phyloP scores from a whole-genome alignment of 2,329 filamentous ascomycete species.

The Mycocentrospora acerina region DNA sequence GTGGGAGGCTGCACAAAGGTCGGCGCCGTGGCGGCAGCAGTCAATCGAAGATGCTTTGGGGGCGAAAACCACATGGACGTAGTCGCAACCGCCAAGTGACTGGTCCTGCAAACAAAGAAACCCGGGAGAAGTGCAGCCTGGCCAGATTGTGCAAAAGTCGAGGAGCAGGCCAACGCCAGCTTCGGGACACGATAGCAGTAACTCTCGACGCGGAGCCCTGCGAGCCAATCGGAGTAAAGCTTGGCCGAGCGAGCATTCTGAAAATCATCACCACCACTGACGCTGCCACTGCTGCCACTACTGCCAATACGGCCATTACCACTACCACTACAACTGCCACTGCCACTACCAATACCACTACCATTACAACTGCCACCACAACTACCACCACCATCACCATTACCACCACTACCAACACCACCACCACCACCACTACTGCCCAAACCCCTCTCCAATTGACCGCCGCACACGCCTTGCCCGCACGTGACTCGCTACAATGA shows the following conservation, averaged over 20 bases:
- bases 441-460: conserved; percentile 9
- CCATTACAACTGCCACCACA: conserved; percentile 11
- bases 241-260: conserved; percentile 17
- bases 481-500: conserved; percentile 24
- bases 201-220: conserved; percentile 7
- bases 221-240: conserved; percentile 31
- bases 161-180: conserved; percentile 13
- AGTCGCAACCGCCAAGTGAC: conserved; percentile 2
- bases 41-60: conserved; percentile 3
- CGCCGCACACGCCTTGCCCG: conserved; percentile 7
- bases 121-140: conserved; percentile 3
- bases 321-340: conserved; percentile 10
- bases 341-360: neutral
- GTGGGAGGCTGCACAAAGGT: conserved; percentile 12
- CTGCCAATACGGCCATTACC: conserved; percentile 4
- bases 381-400: neutral
- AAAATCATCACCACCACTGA: conserved; percentile 1
- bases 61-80: conserved; percentile 12
- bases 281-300: too few species aligned
- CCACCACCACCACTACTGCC: conserved; percentile 12
- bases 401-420: neutral
- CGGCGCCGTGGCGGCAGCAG: conserved; percentile 23
- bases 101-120: conserved; percentile 5
- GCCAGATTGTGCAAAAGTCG: conserved; percentile 12
- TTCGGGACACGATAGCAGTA: conserved; percentile 33